These are phyloP conservation scores for Fusarium sororula DNA, from an alignment of 2,329 filamentous ascomycete species.

Conservation along the genomic window DNA sequence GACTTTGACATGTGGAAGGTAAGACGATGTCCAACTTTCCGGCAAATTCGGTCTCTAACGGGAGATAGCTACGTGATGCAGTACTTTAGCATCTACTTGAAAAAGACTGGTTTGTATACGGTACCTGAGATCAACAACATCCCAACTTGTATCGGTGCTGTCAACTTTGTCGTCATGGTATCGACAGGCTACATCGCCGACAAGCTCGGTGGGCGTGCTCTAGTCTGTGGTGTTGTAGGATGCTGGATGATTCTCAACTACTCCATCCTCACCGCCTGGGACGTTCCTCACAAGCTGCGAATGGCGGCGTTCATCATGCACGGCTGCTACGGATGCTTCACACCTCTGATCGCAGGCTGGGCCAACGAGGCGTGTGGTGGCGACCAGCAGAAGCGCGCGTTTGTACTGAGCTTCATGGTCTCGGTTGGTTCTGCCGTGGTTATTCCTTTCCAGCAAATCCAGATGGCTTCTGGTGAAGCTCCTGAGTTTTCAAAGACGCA, in stretches of 20 bases:
- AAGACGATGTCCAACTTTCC: not conserved
- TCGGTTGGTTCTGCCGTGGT: slow-evolving; percentile 50
- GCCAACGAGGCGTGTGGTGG: slow-evolving; percentile 52
- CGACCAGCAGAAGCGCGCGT: slow-evolving; percentile 54
- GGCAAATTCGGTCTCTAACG: not conserved
- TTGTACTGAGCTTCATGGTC: slow-evolving; percentile 51
- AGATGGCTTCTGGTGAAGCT: slow-evolving; percentile 49
- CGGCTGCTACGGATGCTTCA: slow-evolving; percentile 54
- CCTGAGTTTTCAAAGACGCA: slow-evolving; percentile 48
- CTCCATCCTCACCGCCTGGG: slow-evolving; percentile 50
- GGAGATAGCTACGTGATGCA: slow-evolving; percentile 49
- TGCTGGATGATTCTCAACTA: slow-evolving; percentile 49
- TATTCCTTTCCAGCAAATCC: slow-evolving; percentile 52
- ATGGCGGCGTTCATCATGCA: slow-evolving; percentile 53
- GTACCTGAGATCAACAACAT: slow-evolving; percentile 57
- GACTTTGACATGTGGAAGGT: slow-evolving; percentile 49
- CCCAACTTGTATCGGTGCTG: slow-evolving; percentile 53
- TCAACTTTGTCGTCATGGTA: slow-evolving; percentile 55
- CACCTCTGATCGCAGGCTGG: slow-evolving; percentile 53
- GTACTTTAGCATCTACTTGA: slow-evolving; percentile 53
- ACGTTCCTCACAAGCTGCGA: slow-evolving; percentile 48
- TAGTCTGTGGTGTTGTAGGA: slow-evolving; percentile 49
- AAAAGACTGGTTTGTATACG: slow-evolving; percentile 46
- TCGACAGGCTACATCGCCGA: slow-evolving; percentile 49
- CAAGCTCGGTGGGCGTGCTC: slow-evolving; percentile 48